Base-by-base conservation (phyloP, 2,329 filamentous ascomycete genomes). In the Penicillium sp. region DNA sequence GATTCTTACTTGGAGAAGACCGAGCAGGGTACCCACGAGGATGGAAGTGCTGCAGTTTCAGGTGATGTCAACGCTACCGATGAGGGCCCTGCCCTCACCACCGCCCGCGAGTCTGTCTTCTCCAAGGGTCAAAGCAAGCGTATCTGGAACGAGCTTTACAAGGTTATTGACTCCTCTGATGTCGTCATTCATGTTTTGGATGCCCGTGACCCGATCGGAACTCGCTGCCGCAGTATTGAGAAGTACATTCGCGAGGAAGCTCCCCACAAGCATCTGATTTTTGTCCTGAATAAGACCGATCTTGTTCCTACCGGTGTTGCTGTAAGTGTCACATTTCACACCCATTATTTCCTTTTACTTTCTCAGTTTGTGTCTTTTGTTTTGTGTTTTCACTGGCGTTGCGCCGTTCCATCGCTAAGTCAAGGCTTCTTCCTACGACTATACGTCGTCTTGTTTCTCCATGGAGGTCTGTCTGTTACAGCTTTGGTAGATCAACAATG, bases 381-480 rank as follows among this genome's bases (percentile, higher is more conserved):
- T 48, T 52, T 33, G 46, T 52, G 64, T 67, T 62, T 38, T 28
- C 38, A 63, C 50, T 52, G 57, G 55, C 47, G 23, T 47, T 44
- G 46, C 55, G 54, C 57, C 57, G 64, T 69, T 64, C 66, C 66
- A 72, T 77, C 81, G 90, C 93, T 89, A 95, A 93, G 92, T 95
- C 88, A 88, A 86, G 85, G 78, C 82, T 78, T 78, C 81, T 81
- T 83, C 84, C 77, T 75, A 75, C 82, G 80, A 76, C 75, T 72
- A 25, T 69, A 51, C 74, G 64, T 66, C 69, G 69, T 76, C 72
- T 74, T 78, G 33, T 68, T 71, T 75, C 69, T 72, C 79, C 71
- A 84, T 93, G 88, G 86, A 85, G 84, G 82, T 78, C 74, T 75
- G 81, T 89, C 91, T 95, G 93, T 98, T 98, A 98, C 88, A 89